Percentiles rank a stretch among this genome's conserved stretches.
Evolutionary conservation across 768 basidiomycete species (phyloP).

Genomic region (Termitomyces sp.): DNA sequence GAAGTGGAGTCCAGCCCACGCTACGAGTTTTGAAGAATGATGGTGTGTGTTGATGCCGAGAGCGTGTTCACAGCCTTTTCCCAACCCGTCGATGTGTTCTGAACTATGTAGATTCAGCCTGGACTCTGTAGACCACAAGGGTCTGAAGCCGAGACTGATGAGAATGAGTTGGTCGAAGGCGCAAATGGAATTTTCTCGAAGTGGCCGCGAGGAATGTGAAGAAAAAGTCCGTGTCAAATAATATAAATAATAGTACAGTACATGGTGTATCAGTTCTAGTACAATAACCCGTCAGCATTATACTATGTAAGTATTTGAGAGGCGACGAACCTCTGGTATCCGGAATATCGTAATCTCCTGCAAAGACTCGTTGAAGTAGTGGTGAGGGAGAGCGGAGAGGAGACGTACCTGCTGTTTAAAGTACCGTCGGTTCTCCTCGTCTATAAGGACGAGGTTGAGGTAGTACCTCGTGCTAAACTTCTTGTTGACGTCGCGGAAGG

Average conservation of each 20-base stretch:
- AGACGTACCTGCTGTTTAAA: conserved; percentile 88
- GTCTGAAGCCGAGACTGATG: no score
- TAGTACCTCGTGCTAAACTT: conserved; percentile 98
- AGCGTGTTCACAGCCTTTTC: no score
- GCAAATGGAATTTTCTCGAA: no score
- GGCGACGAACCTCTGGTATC: background rate
- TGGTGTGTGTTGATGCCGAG: no score
- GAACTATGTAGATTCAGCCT: no score
- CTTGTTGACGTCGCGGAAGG: conserved; percentile 99
- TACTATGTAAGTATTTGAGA: background rate
- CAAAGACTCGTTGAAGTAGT: background rate
- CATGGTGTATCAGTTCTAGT: background rate
- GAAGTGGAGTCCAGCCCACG: no score
- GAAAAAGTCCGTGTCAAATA: no score
- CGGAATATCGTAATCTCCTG: conserved; percentile 19
- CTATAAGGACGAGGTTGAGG: conserved; percentile 97
- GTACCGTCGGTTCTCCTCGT: conserved; percentile 96
- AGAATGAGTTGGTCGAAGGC: no score
- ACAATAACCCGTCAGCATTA: background rate
- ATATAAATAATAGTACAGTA: background rate
- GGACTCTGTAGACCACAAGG: no score
- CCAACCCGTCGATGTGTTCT: no score
- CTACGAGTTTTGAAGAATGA: no score
- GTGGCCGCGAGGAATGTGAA: no score
- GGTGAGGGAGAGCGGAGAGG: background rate